Percentiles rank a stretch among this genome's conserved stretches.
Conservation (phyloP, 2,329 filamentous ascomycete species). For the Botryotinia narcissicola region DNA sequence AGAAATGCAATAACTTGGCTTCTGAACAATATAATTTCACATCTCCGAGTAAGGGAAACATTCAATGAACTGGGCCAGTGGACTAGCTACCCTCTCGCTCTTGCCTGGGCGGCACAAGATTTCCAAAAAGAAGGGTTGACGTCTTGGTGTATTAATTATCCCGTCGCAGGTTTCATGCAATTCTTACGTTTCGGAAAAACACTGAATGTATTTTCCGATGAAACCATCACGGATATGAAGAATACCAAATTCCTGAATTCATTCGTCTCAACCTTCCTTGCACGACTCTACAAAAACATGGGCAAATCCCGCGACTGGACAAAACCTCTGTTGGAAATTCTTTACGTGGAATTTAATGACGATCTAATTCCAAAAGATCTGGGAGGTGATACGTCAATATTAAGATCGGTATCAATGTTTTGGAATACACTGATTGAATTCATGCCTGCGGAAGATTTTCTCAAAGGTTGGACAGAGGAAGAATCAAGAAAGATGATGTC, state of each 20-base stretch:
- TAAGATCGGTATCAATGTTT: background rate
- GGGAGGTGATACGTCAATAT: background rate
- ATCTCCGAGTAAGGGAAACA: background rate
- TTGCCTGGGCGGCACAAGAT: background rate
- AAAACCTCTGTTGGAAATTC: background rate
- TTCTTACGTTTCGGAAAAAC: background rate
- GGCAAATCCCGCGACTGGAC: background rate
- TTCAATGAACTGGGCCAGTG: background rate
- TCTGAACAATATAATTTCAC: background rate
- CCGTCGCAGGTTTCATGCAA: background rate
- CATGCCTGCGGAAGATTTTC: background rate
- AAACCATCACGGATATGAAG: background rate
- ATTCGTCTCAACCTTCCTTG: background rate
- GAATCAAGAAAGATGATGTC: background rate
- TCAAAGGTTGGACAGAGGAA: background rate
- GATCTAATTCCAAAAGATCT: background rate
- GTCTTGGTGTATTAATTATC: constrained; percentile 5
- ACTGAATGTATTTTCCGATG: background rate
- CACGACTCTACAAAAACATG: background rate
- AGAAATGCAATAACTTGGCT: background rate
- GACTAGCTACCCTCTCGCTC: background rate
- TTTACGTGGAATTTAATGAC: background rate
- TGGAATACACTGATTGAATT: background rate
- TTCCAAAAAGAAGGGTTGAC: background rate
- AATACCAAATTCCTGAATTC: background rate